phyloP scores from a whole-genome alignment of 768 basidiomycete species.

The Fomitopsis serialis region DNA sequence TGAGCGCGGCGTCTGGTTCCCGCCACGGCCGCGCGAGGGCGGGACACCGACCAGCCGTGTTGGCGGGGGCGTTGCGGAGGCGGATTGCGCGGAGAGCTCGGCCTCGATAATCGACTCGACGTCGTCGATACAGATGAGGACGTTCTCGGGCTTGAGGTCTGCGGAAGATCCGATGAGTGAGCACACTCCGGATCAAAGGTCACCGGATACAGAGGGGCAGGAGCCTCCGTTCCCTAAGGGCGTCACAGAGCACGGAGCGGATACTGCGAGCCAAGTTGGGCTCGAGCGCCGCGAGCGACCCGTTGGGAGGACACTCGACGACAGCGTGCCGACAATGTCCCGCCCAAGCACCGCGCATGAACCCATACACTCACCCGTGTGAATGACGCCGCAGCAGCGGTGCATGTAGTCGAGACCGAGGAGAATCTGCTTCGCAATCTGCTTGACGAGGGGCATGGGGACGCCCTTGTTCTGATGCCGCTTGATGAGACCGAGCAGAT shows the following conservation, averaged over 20 bases:
- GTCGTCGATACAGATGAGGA: conserved; percentile 94
- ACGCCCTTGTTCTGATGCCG: conserved; percentile 98
- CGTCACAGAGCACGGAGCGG: no score
- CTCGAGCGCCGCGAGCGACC: no score
- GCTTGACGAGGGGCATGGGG: conserved; percentile 86
- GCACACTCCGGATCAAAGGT: neutral
- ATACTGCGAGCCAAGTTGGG: no score
- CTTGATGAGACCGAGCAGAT: conserved; percentile 93
- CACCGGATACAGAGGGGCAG: neutral
- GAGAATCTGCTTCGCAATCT: conserved; percentile 95
- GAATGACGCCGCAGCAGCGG: conserved; percentile 93
- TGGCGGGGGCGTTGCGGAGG: conserved; percentile 35
- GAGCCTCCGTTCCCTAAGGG: neutral
- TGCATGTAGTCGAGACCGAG: conserved; percentile 98
- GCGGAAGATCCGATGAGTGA: conserved; percentile 1
- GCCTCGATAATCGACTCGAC: conserved; percentile 89
- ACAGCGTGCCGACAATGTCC: neutral
- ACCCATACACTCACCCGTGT: conserved; percentile 57
- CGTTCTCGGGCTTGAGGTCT: conserved; percentile 98
- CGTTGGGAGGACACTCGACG: no score
- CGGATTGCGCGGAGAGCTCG: conserved; percentile 58
- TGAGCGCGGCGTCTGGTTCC: conserved; percentile 89
- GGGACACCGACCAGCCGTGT: conserved; percentile 89
- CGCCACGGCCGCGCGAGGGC: conserved; percentile 86
- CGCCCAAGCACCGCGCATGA: neutral